Percentiles rank a stretch among this genome's conserved stretches.
Conservation (phyloP, 768 basidiomycete species). For the Tricholoma terreum region DNA sequence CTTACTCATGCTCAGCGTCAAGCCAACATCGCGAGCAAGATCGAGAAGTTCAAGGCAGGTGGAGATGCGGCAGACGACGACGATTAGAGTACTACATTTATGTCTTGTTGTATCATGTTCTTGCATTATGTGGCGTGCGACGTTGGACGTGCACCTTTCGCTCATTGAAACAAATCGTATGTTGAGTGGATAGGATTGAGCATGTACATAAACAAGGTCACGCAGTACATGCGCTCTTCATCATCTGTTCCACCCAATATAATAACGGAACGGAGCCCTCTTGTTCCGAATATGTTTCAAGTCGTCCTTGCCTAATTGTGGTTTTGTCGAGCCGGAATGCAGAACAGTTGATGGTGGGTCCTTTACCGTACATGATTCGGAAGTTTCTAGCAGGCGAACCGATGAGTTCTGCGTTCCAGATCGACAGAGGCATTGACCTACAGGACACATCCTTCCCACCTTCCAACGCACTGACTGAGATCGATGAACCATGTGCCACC, state of each 20-base stretch:
- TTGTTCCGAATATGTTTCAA: conserved; percentile 39
- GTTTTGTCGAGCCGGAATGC: conserved; percentile 50
- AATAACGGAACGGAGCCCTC: conserved; percentile 35
- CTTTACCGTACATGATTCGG: conserved; percentile 48
- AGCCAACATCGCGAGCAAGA: conserved; percentile 80
- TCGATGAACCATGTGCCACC: conserved; percentile 83
- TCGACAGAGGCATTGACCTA: conserved; percentile 36
- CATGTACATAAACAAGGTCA: not conserved
- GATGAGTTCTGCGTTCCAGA: not conserved
- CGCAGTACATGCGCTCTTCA: conserved; percentile 33
- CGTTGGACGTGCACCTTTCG: too few species aligned
- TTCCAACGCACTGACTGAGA: conserved; percentile 63
- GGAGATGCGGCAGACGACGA: conserved; percentile 54
- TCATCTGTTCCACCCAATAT: conserved; percentile 52
- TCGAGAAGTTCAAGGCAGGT: conserved; percentile 82
- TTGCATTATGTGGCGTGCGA: not conserved
- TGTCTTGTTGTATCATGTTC: conserved; percentile 10
- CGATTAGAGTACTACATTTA: conserved; percentile 40
- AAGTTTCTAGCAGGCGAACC: conserved; percentile 50
- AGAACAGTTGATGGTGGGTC: conserved; percentile 53
- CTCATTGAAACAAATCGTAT: too few species aligned
- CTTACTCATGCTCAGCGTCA: conserved; percentile 78
- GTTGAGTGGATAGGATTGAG: too few species aligned
- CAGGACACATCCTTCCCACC: conserved; percentile 80
- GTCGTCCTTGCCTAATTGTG: conserved; percentile 37